Percentiles rank a stretch among this genome's conserved stretches.
phyloP scores from a whole-genome alignment of 2,329 filamentous ascomycete genomes.

The Monilinia fructigena region DNA sequence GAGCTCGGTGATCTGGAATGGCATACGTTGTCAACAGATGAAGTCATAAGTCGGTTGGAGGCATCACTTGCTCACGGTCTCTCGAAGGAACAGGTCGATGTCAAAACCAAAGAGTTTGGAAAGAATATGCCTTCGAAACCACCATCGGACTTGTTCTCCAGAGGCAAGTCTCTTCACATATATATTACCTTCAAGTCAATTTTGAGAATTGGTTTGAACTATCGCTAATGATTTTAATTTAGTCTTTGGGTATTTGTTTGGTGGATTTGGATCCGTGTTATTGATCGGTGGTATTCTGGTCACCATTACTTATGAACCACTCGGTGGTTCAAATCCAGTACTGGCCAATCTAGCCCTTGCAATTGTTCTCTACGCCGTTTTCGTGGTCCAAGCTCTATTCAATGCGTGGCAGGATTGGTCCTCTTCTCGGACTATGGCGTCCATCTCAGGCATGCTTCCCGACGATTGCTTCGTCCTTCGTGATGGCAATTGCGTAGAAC shows the following conservation, averaged over 20 bases:
- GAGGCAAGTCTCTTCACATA: conserved; percentile 32
- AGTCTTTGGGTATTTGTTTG: conserved; percentile 68
- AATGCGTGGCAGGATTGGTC: conserved; percentile 73
- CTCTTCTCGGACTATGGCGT: conserved; percentile 70
- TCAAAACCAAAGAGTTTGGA: conserved; percentile 58
- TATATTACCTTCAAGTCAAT: not conserved
- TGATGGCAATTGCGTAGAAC: conserved; percentile 50
- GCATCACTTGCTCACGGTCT: conserved; percentile 58
- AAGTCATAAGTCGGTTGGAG: conserved; percentile 57
- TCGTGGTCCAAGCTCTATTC: conserved; percentile 65
- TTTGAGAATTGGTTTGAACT: not conserved
- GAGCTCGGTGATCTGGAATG: conserved; percentile 64
- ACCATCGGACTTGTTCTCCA: conserved; percentile 56
- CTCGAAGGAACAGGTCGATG: conserved; percentile 54
- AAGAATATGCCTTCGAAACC: conserved; percentile 65
- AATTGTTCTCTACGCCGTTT: conserved; percentile 69
- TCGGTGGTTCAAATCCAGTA: conserved; percentile 63
- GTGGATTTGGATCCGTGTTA: conserved; percentile 71
- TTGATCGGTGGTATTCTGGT: conserved; percentile 67
- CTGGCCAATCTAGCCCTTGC: conserved; percentile 69
- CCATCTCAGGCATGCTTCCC: conserved; percentile 74
- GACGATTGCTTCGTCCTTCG: conserved; percentile 66
- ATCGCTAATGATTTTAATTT: conserved; percentile 1
- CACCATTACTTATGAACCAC: conserved; percentile 71
- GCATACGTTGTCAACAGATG: conserved; percentile 58